These are phyloP conservation scores for Neofusicoccum parvum DNA, from an alignment of 2,329 filamentous ascomycete genomes.

Conservation along the genomic window DNA sequence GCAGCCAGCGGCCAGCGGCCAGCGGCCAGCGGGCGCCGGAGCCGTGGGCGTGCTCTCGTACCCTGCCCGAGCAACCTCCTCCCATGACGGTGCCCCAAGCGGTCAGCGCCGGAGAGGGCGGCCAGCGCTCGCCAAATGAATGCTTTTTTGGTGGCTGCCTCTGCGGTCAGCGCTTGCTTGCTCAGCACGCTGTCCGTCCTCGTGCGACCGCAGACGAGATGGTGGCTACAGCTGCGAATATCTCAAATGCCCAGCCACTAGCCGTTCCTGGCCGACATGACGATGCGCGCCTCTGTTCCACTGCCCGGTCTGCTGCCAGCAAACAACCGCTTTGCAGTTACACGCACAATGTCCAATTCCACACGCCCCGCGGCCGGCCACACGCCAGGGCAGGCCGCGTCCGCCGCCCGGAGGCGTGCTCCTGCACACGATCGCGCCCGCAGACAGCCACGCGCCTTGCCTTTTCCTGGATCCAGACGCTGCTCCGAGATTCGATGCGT, in stretches of 20 bases:
- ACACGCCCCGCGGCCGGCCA: background rate
- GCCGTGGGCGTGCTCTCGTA: background rate
- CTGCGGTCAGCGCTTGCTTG: background rate
- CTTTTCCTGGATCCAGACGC: background rate
- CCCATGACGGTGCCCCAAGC: background rate
- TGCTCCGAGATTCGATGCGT: background rate
- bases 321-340: background rate
- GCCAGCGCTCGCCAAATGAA: too few relatives aligned
- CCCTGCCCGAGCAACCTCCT: background rate
- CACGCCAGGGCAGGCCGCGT: background rate
- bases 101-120: background rate
- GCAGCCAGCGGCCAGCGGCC: background rate
- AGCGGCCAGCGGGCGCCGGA: background rate
- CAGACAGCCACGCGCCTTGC: background rate
- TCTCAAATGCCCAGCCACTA: slow-evolving; percentile 8
- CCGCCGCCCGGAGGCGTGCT: background rate
- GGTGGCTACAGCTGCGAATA: background rate
- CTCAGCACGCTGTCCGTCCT: slow-evolving; percentile 1
- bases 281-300: background rate
- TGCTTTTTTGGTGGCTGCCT: background rate
- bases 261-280: slow-evolving; percentile 4
- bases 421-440: background rate
- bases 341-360: background rate
- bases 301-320: background rate
- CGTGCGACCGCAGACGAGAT: background rate